These are phyloP conservation scores for Eimeria tenella DNA, from an alignment of 169 alveolate species.

Conservation along the genomic window DNA sequence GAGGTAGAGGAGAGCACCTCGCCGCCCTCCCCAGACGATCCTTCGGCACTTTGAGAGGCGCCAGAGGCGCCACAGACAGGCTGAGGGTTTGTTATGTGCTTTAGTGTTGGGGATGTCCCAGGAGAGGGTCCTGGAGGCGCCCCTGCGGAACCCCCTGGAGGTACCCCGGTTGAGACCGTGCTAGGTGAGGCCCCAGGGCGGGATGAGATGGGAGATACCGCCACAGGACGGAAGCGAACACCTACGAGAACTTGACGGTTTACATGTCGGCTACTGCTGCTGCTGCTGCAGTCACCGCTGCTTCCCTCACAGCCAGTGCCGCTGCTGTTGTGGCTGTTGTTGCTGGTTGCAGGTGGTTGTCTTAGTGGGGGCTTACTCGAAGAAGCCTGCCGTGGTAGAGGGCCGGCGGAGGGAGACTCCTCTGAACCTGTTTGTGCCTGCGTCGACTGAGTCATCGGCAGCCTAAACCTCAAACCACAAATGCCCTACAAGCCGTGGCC, in stretches of 20 bases:
- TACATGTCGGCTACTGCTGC: conserved; percentile 15
- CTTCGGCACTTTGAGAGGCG: neutral
- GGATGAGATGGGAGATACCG: neutral
- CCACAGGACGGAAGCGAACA: conserved; percentile 32
- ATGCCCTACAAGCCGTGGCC: no score
- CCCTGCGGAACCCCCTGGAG: conserved; percentile 32
- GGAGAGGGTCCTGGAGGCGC: neutral
- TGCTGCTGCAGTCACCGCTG: conserved; percentile 17
- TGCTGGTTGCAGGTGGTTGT: neutral
- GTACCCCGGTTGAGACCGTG: neutral
- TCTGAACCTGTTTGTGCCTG: neutral
- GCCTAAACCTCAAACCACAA: neutral
- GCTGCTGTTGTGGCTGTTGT: conserved; percentile 2
- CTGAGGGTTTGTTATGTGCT: neutral
- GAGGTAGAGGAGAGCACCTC: neutral
- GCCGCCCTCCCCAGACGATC: conserved; percentile 18
- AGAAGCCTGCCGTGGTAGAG: neutral
- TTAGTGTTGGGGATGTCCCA: neutral
- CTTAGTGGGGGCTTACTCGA: neutral
- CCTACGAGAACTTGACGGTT: conserved; percentile 32
- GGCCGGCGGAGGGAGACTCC: neutral
- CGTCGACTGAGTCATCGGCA: neutral
- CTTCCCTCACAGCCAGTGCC: neutral
- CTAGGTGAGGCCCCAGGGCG: neutral
- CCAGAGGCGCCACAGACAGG: neutral